Evolutionary conservation across 176 grass and related monocot genomes (phyloP).

Genomic region (Carex kokanica): DNA sequence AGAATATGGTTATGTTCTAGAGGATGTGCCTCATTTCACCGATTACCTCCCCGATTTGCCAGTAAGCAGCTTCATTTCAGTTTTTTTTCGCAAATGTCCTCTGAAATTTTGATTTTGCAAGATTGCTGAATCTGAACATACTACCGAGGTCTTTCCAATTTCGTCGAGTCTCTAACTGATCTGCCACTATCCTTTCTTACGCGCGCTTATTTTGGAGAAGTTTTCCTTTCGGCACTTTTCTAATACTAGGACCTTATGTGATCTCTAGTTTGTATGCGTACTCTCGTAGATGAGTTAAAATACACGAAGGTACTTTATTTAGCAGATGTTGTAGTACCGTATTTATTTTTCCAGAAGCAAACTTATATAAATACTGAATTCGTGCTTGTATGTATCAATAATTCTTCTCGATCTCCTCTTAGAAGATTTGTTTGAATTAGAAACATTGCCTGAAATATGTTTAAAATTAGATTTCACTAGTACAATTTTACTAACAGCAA

Average conservation of each 20-base stretch:
- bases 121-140: neutral
- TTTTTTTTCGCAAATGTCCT: neutral
- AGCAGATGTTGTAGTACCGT: neutral
- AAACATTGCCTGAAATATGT: neutral
- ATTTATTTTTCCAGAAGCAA: neutral
- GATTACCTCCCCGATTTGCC: slow-evolving; percentile 71
- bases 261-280: neutral
- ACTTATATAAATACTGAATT: neutral
- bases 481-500: slow-evolving; percentile 32
- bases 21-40: slow-evolving; percentile 82
- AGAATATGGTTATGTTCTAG: slow-evolving; percentile 81
- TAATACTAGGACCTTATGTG: neutral
- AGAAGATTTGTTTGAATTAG: neutral
- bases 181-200: neutral
- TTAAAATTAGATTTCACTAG: neutral
- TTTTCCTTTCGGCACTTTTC: slow-evolving; percentile 11
- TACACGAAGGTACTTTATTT: slow-evolving; percentile 16
- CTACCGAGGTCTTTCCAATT: slow-evolving; percentile 10
- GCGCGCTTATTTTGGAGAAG: neutral
- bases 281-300: neutral
- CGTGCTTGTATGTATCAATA: neutral
- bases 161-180: neutral
- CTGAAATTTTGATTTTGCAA: slow-evolving; percentile 15
- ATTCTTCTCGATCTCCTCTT: neutral
- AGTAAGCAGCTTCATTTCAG: slow-evolving; percentile 36